Evolutionary conservation across 2,329 filamentous ascomycete genomes (phyloP).

Genomic region (Meredithiella fracta): DNA sequence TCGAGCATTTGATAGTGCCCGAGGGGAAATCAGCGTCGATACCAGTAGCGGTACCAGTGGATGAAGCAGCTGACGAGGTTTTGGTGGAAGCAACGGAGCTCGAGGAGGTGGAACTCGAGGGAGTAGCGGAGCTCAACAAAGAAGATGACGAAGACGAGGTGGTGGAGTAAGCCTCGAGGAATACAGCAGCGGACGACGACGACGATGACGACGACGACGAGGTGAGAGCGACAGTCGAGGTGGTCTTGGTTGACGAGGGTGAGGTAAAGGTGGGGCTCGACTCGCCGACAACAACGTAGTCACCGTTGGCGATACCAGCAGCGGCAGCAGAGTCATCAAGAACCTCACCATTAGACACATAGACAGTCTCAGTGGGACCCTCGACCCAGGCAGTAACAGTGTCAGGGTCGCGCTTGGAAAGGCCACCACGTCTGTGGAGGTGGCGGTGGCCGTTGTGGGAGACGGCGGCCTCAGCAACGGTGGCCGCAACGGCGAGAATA

Average conservation of each 20-base stretch:
- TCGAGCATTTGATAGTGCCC: conserved; percentile 50
- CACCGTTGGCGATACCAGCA: conserved; percentile 53
- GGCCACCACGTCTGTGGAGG: conserved; percentile 12
- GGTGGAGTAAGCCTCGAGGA: conserved; percentile 18
- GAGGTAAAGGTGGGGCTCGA: conserved; percentile 28
- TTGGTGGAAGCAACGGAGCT: conserved; percentile 26
- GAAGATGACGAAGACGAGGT: neutral
- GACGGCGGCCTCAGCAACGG: conserved; percentile 12
- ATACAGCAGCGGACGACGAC: conserved; percentile 15
- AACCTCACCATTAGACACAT: conserved; percentile 43
- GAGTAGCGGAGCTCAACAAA: neutral
- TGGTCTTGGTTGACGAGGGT: conserved; percentile 22
- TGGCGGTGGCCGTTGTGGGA: conserved; percentile 13
- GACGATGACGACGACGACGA: conserved; percentile 23
- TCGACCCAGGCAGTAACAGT: conserved; percentile 38
- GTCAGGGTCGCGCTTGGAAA: conserved; percentile 28
- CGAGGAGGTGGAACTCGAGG: conserved; percentile 18
- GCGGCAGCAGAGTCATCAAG: conserved; percentile 50
- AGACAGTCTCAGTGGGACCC: conserved; percentile 50
- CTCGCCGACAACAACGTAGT: conserved; percentile 49
- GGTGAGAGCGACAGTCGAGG: conserved; percentile 23
- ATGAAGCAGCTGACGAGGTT: neutral
- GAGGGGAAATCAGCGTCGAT: conserved; percentile 57
- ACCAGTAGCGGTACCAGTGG: conserved; percentile 29
- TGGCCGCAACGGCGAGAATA: conserved; percentile 12